These are phyloP conservation scores for Boletus reticulatus DNA, from an alignment of 768 basidiomycete species.

Conservation along the genomic window DNA sequence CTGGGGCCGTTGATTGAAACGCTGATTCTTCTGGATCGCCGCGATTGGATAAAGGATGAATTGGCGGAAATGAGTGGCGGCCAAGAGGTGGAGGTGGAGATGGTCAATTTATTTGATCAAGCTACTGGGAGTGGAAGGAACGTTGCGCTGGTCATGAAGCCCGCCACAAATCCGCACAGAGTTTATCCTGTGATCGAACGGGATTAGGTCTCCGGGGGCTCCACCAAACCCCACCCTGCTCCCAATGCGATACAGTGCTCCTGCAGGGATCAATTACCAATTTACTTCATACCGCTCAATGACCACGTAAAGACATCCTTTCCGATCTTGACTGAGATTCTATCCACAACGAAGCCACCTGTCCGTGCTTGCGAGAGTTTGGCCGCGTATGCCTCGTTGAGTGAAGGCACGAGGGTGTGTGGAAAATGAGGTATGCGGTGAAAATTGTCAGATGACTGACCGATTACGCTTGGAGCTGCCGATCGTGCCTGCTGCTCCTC, in stretches of 20 bases:
- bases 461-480: neutral
- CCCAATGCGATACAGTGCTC: conserved; percentile 5
- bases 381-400: conserved; percentile 50
- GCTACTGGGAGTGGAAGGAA: conserved; percentile 70
- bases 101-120: conserved; percentile 74
- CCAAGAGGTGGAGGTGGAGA: conserved; percentile 36
- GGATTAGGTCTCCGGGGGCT: conserved; percentile 5
- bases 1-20: conserved; percentile 69
- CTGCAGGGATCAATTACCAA: conserved; percentile 8
- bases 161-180: conserved; percentile 18
- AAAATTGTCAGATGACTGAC: conserved; percentile 30
- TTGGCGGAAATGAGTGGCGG: conserved; percentile 25
- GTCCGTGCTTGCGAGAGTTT: conserved; percentile 41
- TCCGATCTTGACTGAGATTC: conserved; percentile 67
- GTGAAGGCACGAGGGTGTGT: conserved; percentile 38
- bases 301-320: conserved; percentile 57
- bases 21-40: conserved; percentile 60
- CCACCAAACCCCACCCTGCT: conserved; percentile 2
- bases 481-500: conserved; percentile 5
- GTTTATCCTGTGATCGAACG: neutral
- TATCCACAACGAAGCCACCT: conserved; percentile 51
- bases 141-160: conserved; percentile 56
- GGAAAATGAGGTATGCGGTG: conserved; percentile 54
- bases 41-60: conserved; percentile 51
- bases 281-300: conserved; percentile 20